Conservation (phyloP, 1,284 basidiomycete species). For the Boletus semigastroideus region DNA sequence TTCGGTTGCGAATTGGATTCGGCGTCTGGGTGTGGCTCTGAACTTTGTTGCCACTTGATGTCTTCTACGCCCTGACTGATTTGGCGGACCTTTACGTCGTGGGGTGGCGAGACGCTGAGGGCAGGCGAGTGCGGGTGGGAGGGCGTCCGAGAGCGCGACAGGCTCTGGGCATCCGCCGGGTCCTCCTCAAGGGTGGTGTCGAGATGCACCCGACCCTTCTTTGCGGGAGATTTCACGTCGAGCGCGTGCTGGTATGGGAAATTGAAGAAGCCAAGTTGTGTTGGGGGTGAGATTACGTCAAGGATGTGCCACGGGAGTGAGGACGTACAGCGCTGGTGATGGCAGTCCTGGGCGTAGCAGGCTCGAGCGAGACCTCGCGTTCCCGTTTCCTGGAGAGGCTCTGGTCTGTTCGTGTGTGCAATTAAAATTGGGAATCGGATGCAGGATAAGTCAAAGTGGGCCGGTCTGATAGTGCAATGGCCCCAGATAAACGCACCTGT, state of each 20-base stretch:
- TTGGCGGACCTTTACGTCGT: slow-evolving; percentile 70
- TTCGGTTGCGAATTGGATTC: slow-evolving; percentile 4
- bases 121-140: slow-evolving; percentile 42
- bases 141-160: slow-evolving; percentile 40
- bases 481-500: slow-evolving; percentile 32
- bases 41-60: slow-evolving; percentile 58
- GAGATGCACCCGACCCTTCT: slow-evolving; percentile 69
- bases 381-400: slow-evolving; percentile 57
- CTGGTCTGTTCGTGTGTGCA: slow-evolving; percentile 30
- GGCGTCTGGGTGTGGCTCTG: slow-evolving; percentile 15
- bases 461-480: slow-evolving; percentile 30
- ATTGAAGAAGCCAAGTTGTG: slow-evolving; percentile 9
- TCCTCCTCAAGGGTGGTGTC: slow-evolving; percentile 64
- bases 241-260: slow-evolving; percentile 45
- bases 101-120: slow-evolving; percentile 60
- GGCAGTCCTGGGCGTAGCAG: slow-evolving; percentile 51
- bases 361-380: slow-evolving; percentile 72
- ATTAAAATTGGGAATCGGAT: slow-evolving; percentile 17
- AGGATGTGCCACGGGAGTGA: slow-evolving; percentile 12
- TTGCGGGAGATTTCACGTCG: slow-evolving; percentile 56
- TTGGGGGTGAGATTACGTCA: slow-evolving; percentile 31
- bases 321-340: slow-evolving; percentile 35
- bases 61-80: slow-evolving; percentile 78
- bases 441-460: slow-evolving; percentile 24
- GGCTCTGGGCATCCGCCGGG: slow-evolving; percentile 30